phyloP scores from a whole-genome alignment of 1,284 basidiomycete genomes.

The Dichomitus squalens region DNA sequence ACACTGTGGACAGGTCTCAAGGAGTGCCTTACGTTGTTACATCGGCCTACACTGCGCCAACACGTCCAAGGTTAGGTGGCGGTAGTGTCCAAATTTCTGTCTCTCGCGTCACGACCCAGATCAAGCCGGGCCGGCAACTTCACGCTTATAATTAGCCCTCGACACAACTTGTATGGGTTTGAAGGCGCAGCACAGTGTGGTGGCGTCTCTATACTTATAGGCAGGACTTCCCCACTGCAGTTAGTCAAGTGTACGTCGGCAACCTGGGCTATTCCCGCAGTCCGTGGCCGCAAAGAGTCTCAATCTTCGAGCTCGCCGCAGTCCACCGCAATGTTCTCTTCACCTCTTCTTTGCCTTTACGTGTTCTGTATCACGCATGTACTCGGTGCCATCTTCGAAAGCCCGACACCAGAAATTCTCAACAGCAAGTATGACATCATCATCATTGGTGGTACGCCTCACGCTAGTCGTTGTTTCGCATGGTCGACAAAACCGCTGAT shows the following conservation, averaged over 20 bases:
- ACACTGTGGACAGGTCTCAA: neutral
- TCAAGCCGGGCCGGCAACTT: conserved; percentile 2
- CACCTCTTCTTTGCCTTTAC: neutral
- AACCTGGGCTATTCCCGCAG: neutral
- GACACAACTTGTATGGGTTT: neutral
- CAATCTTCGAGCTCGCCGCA: neutral
- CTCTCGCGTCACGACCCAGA: conserved; percentile 6
- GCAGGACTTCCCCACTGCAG: neutral
- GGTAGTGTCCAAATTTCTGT: neutral
- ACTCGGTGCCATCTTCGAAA: too few species aligned
- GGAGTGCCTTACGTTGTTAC: neutral
- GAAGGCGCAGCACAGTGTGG: neutral
- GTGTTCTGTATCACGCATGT: neutral
- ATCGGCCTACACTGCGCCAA: neutral
- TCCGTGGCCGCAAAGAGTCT: neutral
- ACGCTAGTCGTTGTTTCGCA: too few species aligned
- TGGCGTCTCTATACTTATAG: neutral
- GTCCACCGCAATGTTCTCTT: neutral
- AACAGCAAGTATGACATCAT: too few species aligned
- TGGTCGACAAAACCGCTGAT: too few species aligned
- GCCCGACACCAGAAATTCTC: too few species aligned
- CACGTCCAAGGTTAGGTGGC: neutral
- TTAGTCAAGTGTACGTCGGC: neutral
- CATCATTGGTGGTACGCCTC: too few species aligned
- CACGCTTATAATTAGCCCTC: neutral